Conservation (phyloP, 129 eudicot genomes). For the Tanacetum coccineum region DNA sequence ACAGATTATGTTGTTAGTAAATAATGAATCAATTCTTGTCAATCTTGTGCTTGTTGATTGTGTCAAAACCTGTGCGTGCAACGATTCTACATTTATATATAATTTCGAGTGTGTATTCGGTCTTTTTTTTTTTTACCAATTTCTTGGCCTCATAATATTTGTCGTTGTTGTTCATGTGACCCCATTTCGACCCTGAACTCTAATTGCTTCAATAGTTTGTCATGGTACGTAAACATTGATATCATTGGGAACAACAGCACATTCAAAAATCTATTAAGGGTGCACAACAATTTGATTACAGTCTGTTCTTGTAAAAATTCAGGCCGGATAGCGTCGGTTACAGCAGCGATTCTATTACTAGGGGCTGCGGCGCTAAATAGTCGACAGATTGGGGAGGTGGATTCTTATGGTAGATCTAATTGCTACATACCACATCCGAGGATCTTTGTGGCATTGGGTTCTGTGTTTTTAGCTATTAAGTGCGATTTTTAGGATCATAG, state of each 20-base stretch:
- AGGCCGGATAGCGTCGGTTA: conserved; percentile 13
- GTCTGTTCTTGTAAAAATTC: not conserved
- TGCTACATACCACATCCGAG: conserved; percentile 22
- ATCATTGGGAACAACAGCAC: not conserved
- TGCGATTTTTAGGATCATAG: conserved; percentile 19
- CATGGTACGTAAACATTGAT: conserved; percentile 14
- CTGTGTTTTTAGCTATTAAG: conserved; percentile 17
- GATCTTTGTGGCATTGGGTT: conserved; percentile 22
- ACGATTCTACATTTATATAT: too few species aligned
- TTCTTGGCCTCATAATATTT: too few species aligned
- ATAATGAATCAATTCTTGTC: too few species aligned
- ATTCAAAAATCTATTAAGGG: not conserved
- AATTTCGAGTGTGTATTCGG: too few species aligned
- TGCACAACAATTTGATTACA: not conserved
- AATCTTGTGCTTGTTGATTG: too few species aligned
- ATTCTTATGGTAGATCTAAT: not conserved
- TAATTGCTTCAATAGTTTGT: not conserved
- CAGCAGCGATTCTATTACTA: conserved; percentile 18
- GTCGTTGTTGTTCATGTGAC: too few species aligned
- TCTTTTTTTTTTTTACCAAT: too few species aligned
- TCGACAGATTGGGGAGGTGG: not conserved
- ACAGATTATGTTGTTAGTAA: too few species aligned
- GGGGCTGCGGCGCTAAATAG: conserved; percentile 1
- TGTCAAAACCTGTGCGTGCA: too few species aligned
- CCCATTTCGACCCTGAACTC: too few species aligned